Evolutionary conservation across 371 early-diverging fungal genomes (phyloP).

Genomic region (Mucor indicus): DNA sequence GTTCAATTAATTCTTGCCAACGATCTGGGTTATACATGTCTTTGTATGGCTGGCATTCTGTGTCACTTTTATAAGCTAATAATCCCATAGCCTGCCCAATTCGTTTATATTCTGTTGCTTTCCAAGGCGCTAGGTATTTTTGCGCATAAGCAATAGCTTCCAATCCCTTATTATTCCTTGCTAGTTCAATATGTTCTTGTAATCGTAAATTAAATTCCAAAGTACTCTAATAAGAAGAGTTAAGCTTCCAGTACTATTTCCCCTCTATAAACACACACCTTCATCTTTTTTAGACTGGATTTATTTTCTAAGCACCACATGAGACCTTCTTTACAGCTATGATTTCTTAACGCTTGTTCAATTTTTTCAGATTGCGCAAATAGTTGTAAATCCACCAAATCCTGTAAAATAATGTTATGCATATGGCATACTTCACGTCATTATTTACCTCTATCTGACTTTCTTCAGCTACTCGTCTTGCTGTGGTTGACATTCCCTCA

Average conservation of each 20-base stretch:
- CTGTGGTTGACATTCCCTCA: slow-evolving; percentile 76
- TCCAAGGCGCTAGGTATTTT: slow-evolving; percentile 76
- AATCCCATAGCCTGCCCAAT: slow-evolving; percentile 86
- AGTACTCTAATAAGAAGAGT: slow-evolving; percentile 62
- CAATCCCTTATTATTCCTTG: slow-evolving; percentile 52
- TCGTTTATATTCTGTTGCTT: slow-evolving; percentile 66
- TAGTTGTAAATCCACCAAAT: slow-evolving; percentile 85
- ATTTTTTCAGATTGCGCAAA: slow-evolving; percentile 79
- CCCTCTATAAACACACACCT: slow-evolving; percentile 15
- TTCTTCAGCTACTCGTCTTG: slow-evolving; percentile 62
- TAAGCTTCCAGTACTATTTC: neutral
- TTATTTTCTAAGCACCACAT: slow-evolving; percentile 93
- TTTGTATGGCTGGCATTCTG: slow-evolving; percentile 76
- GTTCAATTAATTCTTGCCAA: slow-evolving; percentile 75
- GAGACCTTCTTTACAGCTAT: slow-evolving; percentile 82
- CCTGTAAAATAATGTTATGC: slow-evolving; percentile 35
- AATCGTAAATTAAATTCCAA: slow-evolving; percentile 91
- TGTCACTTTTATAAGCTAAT: slow-evolving; percentile 75
- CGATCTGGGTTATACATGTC: slow-evolving; percentile 70
- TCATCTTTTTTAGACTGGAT: slow-evolving; percentile 72
- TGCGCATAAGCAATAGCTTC: slow-evolving; percentile 85
- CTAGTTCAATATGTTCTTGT: slow-evolving; percentile 92
- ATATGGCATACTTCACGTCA: neutral
- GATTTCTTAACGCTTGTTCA: slow-evolving; percentile 69
- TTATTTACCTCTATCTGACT: slow-evolving; percentile 61